Evolutionary conservation across 371 early-diverging fungal genomes (phyloP).

Genomic region (Rhizomucor pusillus): DNA sequence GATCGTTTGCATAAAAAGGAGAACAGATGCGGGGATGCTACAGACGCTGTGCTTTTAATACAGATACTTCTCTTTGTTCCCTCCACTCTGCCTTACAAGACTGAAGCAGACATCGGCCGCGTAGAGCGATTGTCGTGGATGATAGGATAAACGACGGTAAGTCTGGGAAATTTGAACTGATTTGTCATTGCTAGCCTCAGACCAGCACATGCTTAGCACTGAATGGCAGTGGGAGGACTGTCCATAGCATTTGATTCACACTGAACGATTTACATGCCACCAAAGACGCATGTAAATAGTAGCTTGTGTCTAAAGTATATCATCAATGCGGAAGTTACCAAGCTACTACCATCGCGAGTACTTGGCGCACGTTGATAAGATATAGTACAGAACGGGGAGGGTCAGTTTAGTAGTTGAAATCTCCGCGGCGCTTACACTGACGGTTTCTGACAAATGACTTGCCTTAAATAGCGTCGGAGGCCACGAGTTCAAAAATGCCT

Average conservation of each 20-base stretch:
- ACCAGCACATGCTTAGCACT: constrained; percentile 12
- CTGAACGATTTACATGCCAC: too few relatives aligned
- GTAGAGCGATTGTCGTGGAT: constrained; percentile 3
- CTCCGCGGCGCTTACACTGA: not conserved
- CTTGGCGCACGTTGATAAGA: not conserved
- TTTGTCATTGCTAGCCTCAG: constrained; percentile 51
- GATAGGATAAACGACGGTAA: constrained; percentile 16
- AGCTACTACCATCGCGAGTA: not conserved
- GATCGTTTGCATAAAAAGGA: not conserved
- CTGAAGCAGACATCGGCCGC: not conserved
- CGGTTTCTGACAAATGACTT: constrained; percentile 8
- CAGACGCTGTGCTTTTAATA: too few relatives aligned
- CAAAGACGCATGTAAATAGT: too few relatives aligned
- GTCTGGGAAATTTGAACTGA: constrained; percentile 18
- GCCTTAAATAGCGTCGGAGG: not conserved
- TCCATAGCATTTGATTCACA: too few relatives aligned
- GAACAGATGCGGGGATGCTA: not conserved
- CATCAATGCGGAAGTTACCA: too few relatives aligned
- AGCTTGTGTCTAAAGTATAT: too few relatives aligned
- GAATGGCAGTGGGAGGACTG: too few relatives aligned
- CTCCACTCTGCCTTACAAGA: too few relatives aligned
- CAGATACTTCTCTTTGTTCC: too few relatives aligned
- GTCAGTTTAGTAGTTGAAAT: not conserved
- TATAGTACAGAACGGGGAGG: not conserved
- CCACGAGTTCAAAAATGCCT: not conserved